Conservation (phyloP, 2,329 filamentous ascomycete genomes). For the Nothophaeocryptopus gaeumannii region DNA sequence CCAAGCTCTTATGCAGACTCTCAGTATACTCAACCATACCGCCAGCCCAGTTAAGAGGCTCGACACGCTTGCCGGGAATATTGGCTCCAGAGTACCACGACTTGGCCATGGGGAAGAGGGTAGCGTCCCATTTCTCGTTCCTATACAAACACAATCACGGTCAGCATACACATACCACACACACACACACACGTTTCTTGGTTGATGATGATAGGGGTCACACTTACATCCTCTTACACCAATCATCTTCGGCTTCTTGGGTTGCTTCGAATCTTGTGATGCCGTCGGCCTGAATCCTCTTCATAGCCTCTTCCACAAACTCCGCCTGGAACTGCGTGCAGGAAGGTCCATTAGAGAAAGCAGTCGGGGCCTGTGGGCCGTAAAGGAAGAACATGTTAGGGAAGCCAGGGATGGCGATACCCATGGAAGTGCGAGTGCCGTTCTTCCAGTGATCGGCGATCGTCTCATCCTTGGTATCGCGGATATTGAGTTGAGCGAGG, state of each 20-base stretch:
- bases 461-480: slow-evolving; percentile 34
- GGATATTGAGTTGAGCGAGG: slow-evolving; percentile 38
- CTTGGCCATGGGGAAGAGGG: slow-evolving; percentile 32
- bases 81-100: slow-evolving; percentile 42
- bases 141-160: slow-evolving; percentile 9
- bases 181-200: no score
- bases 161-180: slow-evolving; percentile 36
- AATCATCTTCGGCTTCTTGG: slow-evolving; percentile 43
- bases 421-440: slow-evolving; percentile 42
- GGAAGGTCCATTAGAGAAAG: slow-evolving; percentile 47
- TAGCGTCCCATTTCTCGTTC: slow-evolving; percentile 30
- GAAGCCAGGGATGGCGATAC: slow-evolving; percentile 33
- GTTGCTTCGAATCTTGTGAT: slow-evolving; percentile 38
- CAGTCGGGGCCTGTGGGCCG: slow-evolving; percentile 47
- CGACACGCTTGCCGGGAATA: slow-evolving; percentile 45
- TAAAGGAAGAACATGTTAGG: slow-evolving; percentile 46
- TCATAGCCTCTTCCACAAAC: slow-evolving; percentile 45
- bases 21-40: slow-evolving; percentile 37
- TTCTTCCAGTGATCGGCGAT: slow-evolving; percentile 46
- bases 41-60: slow-evolving; percentile 46
- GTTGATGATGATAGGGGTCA: no score
- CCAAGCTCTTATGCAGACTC: slow-evolving; percentile 27
- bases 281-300: slow-evolving; percentile 38
- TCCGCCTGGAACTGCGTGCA: slow-evolving; percentile 43
- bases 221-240: slow-evolving; percentile 33